Base-by-base conservation (phyloP, 441 rosid genomes). In the Erodium chrysanthum region DNA sequence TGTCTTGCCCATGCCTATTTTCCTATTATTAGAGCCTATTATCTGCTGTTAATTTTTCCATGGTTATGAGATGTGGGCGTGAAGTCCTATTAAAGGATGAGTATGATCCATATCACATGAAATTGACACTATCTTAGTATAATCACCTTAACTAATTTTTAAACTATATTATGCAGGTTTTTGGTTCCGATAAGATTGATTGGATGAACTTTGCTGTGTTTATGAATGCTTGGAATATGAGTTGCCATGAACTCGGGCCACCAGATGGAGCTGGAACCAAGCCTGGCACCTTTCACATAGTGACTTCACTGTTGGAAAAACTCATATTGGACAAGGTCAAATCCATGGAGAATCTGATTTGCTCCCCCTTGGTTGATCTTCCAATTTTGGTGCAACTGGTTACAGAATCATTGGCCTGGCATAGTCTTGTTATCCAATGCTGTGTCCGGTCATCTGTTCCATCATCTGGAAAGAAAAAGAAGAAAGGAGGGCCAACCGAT, bases 351-450 rank as follows among this genome's bases (percentile, higher is more conserved):
- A 73, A 86, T 73, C 83, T 78, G 65, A 73, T 80, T 65, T 69
- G 70, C 72, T 71, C 83, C 65, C 86, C 82, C n/a, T 73, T 74
- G 46, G 73, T 72, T 67, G 83, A 79, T 77, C 78, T 90, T 72
- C 80, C 86, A 33, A 62, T 68, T 67, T 74, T 92, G 80, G 86
- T 90, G 67, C 90, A 81, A 73, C 73, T 92, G 67, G 84, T 90
- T 67, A 78, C 95, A 4, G 95, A 95, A 79, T 96, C 99, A 14
- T 76, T 95, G 76, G 92, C 99, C 6, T 95, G 98, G 97, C 97
- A 87, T 65, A 65, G 80, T 59, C 84, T 95, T 69, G 71, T 95
- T 33, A 79, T 95, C 44, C 97, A 88, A 74, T 88, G 89, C 23
- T 86, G 83, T 58, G 81, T 86, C 22, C 90, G 98, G 23, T 76